Evolutionary conservation across 345 rosid genomes (phyloP).

Genomic region (Durio zibethinus): DNA sequence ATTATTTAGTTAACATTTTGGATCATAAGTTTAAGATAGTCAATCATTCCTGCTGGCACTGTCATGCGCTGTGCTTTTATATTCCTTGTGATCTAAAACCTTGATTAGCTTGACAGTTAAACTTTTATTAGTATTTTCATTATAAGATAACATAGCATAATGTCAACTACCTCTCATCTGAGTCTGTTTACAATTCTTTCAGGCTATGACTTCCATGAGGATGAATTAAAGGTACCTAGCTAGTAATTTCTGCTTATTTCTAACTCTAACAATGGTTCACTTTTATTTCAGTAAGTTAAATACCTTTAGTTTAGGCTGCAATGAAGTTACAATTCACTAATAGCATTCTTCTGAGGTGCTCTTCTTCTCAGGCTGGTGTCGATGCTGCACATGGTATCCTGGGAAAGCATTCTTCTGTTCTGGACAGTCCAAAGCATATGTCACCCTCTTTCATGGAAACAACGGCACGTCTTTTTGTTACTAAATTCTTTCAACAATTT

Average conservation of each 20-base stretch:
- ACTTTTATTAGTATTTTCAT: neutral
- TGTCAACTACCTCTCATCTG: neutral
- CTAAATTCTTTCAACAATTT: constrained; percentile 67
- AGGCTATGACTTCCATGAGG: constrained; percentile 95
- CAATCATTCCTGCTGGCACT: neutral
- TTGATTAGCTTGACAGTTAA: neutral
- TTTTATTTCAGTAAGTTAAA: neutral
- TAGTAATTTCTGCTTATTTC: neutral
- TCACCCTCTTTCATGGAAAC: constrained; percentile 65
- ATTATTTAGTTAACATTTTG: neutral
- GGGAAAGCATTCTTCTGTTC: constrained; percentile 39
- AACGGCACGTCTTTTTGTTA: constrained; percentile 65
- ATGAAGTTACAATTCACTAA: neutral
- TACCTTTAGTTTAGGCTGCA: neutral
- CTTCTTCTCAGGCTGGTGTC: constrained; percentile 59
- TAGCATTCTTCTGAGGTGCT: neutral
- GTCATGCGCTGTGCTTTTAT: neutral
- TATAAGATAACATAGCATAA: neutral
- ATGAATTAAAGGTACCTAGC: constrained; percentile 66
- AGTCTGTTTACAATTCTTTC: constrained; percentile 23
- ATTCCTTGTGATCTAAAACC: neutral
- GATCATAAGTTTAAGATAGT: neutral
- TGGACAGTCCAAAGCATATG: constrained; percentile 62
- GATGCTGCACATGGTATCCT: constrained; percentile 64
- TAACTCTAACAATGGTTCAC: neutral